Evolutionary conservation across 345 rosid species (phyloP).

Genomic region (Kandelia obovata): DNA sequence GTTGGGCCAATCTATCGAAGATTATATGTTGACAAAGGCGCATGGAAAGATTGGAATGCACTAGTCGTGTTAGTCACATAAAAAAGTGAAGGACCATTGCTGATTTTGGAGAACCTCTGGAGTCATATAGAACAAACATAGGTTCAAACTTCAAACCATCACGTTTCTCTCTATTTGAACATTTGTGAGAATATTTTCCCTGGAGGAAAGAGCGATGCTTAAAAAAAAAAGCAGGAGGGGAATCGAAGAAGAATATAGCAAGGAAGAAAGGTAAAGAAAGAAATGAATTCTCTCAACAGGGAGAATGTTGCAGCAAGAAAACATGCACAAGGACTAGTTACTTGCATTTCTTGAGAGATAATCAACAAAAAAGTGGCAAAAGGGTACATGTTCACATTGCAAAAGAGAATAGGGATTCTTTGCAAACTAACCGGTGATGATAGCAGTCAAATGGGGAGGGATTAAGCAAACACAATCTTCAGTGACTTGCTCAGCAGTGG

Average conservation of each 20-base stretch:
- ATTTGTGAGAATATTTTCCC: background rate
- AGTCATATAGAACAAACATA: too few species aligned
- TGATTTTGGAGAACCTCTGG: too few species aligned
- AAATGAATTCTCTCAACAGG: background rate
- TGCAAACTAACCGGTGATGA: slow-evolving; percentile 53
- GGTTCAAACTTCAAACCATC: too few species aligned
- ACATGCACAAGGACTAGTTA: too few species aligned
- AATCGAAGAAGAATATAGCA: background rate
- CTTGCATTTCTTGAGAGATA: background rate
- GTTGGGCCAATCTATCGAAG: background rate
- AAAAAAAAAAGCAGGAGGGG: background rate
- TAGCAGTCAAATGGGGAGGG: slow-evolving; percentile 50
- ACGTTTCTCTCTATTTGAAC: background rate
- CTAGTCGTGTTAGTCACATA: too few species aligned
- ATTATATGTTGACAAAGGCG: too few species aligned
- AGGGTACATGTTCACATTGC: background rate
- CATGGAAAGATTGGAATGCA: too few species aligned
- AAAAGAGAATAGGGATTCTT: background rate
- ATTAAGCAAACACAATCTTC: slow-evolving; percentile 19
- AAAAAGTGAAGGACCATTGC: too few species aligned
- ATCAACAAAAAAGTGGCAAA: background rate
- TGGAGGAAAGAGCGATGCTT: background rate
- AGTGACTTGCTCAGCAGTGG: slow-evolving; percentile 85
- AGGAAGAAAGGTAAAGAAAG: background rate
- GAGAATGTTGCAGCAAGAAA: too few species aligned